Conservation (phyloP, 345 rosid species). For the Syzygium grande region DNA sequence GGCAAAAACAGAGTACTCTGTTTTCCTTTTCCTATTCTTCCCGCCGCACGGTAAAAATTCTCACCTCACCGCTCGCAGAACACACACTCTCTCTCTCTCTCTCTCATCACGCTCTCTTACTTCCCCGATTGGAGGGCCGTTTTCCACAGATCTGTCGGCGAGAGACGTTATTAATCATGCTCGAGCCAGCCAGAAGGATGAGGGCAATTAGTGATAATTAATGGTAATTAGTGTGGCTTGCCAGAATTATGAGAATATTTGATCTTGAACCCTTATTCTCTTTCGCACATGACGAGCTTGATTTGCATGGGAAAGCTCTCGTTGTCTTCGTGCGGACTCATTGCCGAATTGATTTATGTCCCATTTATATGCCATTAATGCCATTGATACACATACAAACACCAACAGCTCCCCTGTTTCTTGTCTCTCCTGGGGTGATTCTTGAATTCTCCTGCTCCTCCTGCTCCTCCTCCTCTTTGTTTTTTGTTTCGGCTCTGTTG, state of each 20-base stretch:
- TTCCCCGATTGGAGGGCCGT: conserved; percentile 18
- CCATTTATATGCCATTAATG: conserved; percentile 60
- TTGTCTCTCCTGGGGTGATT: background rate
- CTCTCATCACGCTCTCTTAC: background rate
- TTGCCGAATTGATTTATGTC: conserved; percentile 7
- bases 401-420: background rate
- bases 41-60: background rate
- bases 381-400: conserved; percentile 37
- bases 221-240: background rate
- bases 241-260: background rate
- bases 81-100: background rate
- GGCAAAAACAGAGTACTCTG: background rate
- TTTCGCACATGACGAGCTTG: background rate
- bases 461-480: background rate
- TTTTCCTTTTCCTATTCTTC: background rate
- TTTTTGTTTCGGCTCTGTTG: background rate
- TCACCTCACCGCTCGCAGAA: background rate
- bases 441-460: conserved; percentile 7
- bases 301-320: conserved; percentile 23
- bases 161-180: conserved; percentile 37
- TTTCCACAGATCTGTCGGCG: conserved; percentile 66
- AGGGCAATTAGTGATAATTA: conserved; percentile 11
- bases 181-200: conserved; percentile 6
- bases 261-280: background rate
- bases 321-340: conserved; percentile 1